phyloP scores from a whole-genome alignment of 306 rosid genomes.

The Malus fusca region DNA sequence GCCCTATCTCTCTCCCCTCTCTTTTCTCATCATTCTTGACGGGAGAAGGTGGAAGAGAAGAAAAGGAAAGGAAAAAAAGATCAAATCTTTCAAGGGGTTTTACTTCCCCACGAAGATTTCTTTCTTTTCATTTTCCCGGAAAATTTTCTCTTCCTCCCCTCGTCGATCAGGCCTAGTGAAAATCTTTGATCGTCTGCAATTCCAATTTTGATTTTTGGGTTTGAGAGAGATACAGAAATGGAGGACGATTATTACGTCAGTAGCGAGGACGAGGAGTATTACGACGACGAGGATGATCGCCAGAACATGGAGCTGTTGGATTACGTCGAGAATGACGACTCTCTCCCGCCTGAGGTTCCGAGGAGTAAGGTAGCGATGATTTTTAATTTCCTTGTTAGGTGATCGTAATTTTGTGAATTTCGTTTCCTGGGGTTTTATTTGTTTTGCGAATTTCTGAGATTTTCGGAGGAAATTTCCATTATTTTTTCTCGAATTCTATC shows the following conservation, averaged over 20 bases:
- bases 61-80: not conserved
- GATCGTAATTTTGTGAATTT: not conserved
- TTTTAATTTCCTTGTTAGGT: not conserved
- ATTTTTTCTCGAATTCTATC: not conserved
- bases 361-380: constrained; percentile 7
- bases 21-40: not conserved
- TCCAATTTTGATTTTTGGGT: not conserved
- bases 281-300: constrained; percentile 5
- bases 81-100: not conserved
- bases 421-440: not conserved
- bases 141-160: not conserved
- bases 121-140: not conserved
- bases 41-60: not conserved
- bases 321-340: not conserved
- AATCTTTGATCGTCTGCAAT: not conserved
- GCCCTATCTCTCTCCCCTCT: not conserved
- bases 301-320: not conserved
- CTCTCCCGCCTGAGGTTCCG: not conserved
- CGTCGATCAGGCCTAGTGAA: not conserved
- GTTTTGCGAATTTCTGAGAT: not conserved
- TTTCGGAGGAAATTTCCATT: not conserved
- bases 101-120: constrained; percentile 10
- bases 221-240: not conserved
- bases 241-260: constrained; percentile 1
- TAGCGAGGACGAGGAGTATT: constrained; percentile 2